These are phyloP conservation scores for Aspergillus novofumigatus DNA, from an alignment of 2,329 filamentous ascomycete genomes.

Conservation along the genomic window DNA sequence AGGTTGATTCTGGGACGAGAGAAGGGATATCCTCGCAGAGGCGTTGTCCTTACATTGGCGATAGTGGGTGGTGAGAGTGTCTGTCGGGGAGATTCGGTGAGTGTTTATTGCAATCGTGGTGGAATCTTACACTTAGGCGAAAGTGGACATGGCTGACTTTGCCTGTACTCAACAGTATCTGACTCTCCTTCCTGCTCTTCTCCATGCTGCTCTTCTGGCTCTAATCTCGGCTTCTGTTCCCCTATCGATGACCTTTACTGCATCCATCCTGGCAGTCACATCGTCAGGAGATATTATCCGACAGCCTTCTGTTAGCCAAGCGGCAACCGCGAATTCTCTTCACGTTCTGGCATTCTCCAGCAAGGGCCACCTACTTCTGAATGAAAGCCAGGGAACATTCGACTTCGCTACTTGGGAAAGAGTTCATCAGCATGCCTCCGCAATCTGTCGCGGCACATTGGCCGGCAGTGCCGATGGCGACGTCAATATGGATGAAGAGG, in stretches of 20 bases:
- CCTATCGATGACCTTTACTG: constrained; percentile 66
- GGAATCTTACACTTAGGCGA: neutral
- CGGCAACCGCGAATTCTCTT: constrained; percentile 62
- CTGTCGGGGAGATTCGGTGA: constrained; percentile 36
- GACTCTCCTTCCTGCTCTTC: constrained; percentile 71
- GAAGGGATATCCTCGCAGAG: constrained; percentile 37
- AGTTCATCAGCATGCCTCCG: constrained; percentile 61
- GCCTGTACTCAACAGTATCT: constrained; percentile 57
- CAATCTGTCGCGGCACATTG: constrained; percentile 56
- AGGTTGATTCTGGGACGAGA: constrained; percentile 42
- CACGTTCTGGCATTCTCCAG: constrained; percentile 85
- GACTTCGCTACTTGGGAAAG: constrained; percentile 70
- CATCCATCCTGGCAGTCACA: constrained; percentile 60
- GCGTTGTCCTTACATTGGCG: constrained; percentile 42
- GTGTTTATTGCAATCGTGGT: constrained; percentile 9
- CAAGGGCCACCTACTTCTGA: constrained; percentile 66
- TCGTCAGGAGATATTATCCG: constrained; percentile 43
- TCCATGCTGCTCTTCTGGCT: constrained; percentile 74
- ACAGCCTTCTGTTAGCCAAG: constrained; percentile 61
- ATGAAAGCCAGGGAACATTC: constrained; percentile 79
- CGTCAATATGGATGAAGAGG: constrained; percentile 42
- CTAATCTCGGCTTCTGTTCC: constrained; percentile 80
- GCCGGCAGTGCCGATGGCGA: constrained; percentile 40
- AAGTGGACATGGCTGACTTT: constrained; percentile 6
- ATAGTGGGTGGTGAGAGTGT: constrained; percentile 34